Base-by-base conservation (phyloP, 768 basidiomycete genomes). In the Russula emetica region DNA sequence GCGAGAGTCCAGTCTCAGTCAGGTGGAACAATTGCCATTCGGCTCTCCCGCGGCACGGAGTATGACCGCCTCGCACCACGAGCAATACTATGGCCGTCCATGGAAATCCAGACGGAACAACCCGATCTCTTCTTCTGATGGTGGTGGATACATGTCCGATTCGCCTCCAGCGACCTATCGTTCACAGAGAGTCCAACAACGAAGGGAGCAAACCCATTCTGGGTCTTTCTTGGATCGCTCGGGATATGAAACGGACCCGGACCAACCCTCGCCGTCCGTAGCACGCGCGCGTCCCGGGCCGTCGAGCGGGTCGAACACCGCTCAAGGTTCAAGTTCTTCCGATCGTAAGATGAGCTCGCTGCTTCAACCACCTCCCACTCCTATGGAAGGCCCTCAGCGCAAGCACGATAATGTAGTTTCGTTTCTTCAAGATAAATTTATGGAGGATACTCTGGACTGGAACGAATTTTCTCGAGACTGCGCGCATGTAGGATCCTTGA, bases 231-330 rank as follows among this genome's bases (percentile, higher is more conserved):
- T 11, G 32, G 55, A 52, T 56, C 32, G 8, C 20, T 36, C 59
- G 28, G 63, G 55, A 6, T 61, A 64, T 30, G 63, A 61, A 56
- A 64, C 55, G 14, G 63, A 57, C 14, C 59, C 55, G 14, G 63
- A 57, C 14, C 59, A 42, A n/a, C 59, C 59, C 2, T 13, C 8
- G 22, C 22, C 58, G 20, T 60, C 63, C 5, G 22, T 34, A 34
- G 32, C 10, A 34, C 10, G 10, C 9, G 32, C 32, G 32, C 63
- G 40, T 34, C 32, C 32, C 10, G 2, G 32, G 32, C 18, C 30
- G 20, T 55, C 58, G 7, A 22, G 28, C 11, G 44, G 54, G 42
- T 18, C 5, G 1, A 28, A 20, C n/a, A 7, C 34, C 3, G 10
- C n/a, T n/a, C n/a, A n/a, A n/a, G n/a, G n/a, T n/a, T n/a, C n/a